phyloP scores from a whole-genome alignment of 495 filamentous ascomycete species.

The Aspergillus incahuasiensis region DNA sequence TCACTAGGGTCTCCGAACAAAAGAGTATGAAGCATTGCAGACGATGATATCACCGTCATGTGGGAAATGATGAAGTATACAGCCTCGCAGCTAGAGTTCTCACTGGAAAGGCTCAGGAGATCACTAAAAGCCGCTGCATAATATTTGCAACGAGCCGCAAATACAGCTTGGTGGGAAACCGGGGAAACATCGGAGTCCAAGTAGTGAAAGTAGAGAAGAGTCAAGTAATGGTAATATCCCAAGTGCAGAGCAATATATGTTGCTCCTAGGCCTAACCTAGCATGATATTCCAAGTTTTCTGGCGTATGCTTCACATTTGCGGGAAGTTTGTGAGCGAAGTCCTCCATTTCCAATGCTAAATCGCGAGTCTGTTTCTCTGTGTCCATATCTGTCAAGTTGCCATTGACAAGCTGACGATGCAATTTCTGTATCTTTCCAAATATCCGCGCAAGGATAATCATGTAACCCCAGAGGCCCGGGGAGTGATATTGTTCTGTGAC shows the following conservation, averaged over 20 bases:
- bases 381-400: slow-evolving; percentile 6
- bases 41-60: slow-evolving; percentile 29
- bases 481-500: neutral
- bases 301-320: too few relatives aligned
- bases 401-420: slow-evolving; percentile 15
- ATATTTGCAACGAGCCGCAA: too few relatives aligned
- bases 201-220: neutral
- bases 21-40: slow-evolving; percentile 22
- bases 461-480: slow-evolving; percentile 19
- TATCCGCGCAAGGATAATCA: slow-evolving; percentile 18
- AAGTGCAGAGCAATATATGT: too few relatives aligned
- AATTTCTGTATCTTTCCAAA: slow-evolving; percentile 20
- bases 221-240: too few relatives aligned
- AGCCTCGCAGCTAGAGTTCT: slow-evolving; percentile 18
- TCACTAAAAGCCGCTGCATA: too few relatives aligned
- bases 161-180: slow-evolving; percentile 2
- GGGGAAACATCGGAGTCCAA: slow-evolving; percentile 19
- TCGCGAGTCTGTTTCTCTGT: neutral
- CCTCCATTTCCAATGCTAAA: too few relatives aligned
- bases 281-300: too few relatives aligned
- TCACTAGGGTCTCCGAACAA: slow-evolving; percentile 24
- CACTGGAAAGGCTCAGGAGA: neutral
- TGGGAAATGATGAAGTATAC: slow-evolving; percentile 28
- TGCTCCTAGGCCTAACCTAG: too few relatives aligned
- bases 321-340: too few relatives aligned